Conservation (phyloP, 108 stramenopile genomes). For the Mediolabrus comicus region DNA sequence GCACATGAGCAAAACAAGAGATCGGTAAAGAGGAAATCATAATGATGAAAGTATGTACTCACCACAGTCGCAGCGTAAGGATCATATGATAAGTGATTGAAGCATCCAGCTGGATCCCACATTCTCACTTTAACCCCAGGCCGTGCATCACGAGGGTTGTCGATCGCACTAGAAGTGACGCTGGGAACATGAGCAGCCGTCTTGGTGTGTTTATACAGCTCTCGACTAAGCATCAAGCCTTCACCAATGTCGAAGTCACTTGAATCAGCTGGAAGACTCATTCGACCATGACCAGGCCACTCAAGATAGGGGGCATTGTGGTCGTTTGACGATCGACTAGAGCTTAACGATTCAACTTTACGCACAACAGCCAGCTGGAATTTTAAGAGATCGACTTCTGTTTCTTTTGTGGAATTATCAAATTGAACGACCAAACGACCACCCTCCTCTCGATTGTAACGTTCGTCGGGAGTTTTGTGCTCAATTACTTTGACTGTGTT, state of each 20-base stretch:
- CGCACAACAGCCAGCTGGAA: slow-evolving; percentile 36
- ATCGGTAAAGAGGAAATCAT: not conserved
- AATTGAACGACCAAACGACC: slow-evolving; percentile 2
- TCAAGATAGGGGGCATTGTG: slow-evolving; percentile 23
- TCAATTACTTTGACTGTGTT: slow-evolving; percentile 21
- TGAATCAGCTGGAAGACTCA: not conserved
- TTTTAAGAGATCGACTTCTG: slow-evolving; percentile 17
- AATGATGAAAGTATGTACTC: not conserved
- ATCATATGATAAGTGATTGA: slow-evolving; percentile 26
- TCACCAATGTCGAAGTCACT: slow-evolving; percentile 13
- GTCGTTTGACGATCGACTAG: not conserved
- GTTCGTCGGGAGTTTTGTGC: slow-evolving; percentile 7
- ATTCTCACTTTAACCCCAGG: slow-evolving; percentile 21
- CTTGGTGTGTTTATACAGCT: not conserved
- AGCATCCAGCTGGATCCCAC: slow-evolving; percentile 34
- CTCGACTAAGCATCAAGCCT: slow-evolving; percentile 24
- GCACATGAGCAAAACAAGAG: not conserved
- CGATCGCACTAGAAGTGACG: slow-evolving; percentile 12
- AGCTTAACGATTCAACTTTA: not conserved
- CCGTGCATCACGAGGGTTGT: slow-evolving; percentile 26
- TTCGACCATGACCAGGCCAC: slow-evolving; percentile 23
- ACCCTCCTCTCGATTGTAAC: slow-evolving; percentile 13
- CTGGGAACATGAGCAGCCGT: not conserved
- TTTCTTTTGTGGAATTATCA: not conserved
- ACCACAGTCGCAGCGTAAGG: slow-evolving; percentile 25